Percentiles rank a stretch among this genome's conserved stretches.
Evolutionary conservation across 805 yeast species (phyloP).

Genomic region (Candida namnaoensis): DNA sequence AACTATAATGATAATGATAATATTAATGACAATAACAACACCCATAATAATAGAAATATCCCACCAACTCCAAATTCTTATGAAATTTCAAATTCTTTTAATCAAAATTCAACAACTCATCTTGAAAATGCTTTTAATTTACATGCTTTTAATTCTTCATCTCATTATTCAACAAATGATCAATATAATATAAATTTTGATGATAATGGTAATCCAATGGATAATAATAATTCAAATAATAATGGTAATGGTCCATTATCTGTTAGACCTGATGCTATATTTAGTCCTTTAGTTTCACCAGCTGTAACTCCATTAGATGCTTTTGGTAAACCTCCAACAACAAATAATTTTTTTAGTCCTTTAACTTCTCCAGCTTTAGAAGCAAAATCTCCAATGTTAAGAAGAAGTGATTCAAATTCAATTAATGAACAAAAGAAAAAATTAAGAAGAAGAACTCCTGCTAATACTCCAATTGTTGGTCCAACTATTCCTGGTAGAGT

Average conservation of each 20-base stretch:
- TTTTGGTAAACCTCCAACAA: not conserved
- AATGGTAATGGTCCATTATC: not conserved
- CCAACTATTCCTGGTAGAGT: conserved; percentile 24
- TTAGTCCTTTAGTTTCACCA: conserved; percentile 74
- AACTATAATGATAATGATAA: not conserved
- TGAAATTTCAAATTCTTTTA: conserved; percentile 7
- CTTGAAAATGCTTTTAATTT: conserved; percentile 9
- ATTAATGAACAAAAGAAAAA: conserved; percentile 9
- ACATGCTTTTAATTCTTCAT: conserved; percentile 3
- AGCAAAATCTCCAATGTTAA: conserved; percentile 25
- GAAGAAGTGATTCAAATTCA: conserved; percentile 2
- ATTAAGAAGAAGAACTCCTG: conserved; percentile 30
- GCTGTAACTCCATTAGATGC: conserved; percentile 56
- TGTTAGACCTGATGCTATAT: conserved; percentile 50
- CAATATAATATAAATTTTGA: not conserved
- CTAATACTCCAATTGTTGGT: conserved; percentile 27
- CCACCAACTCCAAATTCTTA: conserved; percentile 17
- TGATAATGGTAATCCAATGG: conserved; percentile 1
- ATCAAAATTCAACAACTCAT: conserved; percentile 2
- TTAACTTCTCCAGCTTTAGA: conserved; percentile 63
- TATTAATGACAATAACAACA: not conserved
- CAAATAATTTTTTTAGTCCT: conserved; percentile 29
- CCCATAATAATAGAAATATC: not conserved
- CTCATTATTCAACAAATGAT: conserved; percentile 1
- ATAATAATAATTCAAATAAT: too few species aligned